Percentiles rank a stretch among this genome's conserved stretches.
These are phyloP conservation scores for Podila verticillata DNA, from an alignment of 192 early-diverging fungal genomes.

Conservation along the genomic window DNA sequence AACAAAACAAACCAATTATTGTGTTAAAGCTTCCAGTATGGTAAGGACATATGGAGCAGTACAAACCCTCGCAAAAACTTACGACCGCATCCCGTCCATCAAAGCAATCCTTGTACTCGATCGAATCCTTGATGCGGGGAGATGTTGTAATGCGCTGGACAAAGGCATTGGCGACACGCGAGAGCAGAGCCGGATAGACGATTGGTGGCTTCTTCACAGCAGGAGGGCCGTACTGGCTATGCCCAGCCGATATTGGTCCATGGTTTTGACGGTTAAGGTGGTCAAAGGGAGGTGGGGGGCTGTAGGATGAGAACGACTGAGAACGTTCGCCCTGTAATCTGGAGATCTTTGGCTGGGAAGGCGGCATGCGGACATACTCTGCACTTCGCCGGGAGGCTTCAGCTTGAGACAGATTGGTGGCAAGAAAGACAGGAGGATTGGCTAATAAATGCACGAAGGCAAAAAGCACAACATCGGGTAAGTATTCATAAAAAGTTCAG, in stretches of 20 bases:
- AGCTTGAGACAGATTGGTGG: slow-evolving; percentile 30
- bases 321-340: slow-evolving; percentile 41
- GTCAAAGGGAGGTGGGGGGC: slow-evolving; percentile 25
- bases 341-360: slow-evolving; percentile 34
- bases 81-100: slow-evolving; percentile 90
- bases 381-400: slow-evolving; percentile 44
- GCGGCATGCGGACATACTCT: slow-evolving; percentile 36
- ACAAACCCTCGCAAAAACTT: slow-evolving; percentile 17
- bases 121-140: slow-evolving; percentile 76
- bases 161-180: slow-evolving; percentile 74
- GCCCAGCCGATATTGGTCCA: slow-evolving; percentile 22
- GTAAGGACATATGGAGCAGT: background rate
- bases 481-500: no score
- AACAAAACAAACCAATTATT: background rate
- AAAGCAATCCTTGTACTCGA: slow-evolving; percentile 89
- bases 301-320: slow-evolving; percentile 37
- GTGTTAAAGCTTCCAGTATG: no score
- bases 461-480: no score
- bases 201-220: slow-evolving; percentile 52
- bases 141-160: slow-evolving; percentile 63
- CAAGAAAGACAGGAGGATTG: slow-evolving; percentile 47
- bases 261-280: slow-evolving; percentile 16
- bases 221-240: slow-evolving; percentile 19
- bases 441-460: slow-evolving; percentile 1
- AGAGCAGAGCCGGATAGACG: slow-evolving; percentile 80